Conservation (phyloP, 2,329 filamentous ascomycete genomes). For the Stachybotrys chartarum region DNA sequence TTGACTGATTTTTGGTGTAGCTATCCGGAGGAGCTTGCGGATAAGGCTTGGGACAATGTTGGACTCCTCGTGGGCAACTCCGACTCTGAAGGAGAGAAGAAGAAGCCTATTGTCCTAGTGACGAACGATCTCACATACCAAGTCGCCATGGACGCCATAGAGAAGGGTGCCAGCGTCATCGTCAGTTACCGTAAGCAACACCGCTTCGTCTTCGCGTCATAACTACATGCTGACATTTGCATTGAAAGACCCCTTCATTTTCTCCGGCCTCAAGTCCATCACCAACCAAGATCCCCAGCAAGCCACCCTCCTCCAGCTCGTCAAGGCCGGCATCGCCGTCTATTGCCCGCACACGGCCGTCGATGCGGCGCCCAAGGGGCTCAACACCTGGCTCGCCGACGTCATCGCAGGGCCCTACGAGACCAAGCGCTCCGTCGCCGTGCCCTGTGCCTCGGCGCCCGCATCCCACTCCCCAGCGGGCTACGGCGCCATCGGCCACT, state of each 20-base stretch:
- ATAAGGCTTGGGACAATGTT: slow-evolving; percentile 94
- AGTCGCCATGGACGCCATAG: slow-evolving; percentile 86
- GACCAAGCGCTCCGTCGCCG: slow-evolving; percentile 33
- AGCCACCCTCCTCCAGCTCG: slow-evolving; percentile 71
- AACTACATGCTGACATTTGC: background rate
- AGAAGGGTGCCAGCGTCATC: slow-evolving; percentile 67
- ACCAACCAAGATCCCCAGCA: slow-evolving; percentile 83
- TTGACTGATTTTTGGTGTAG: slow-evolving; percentile 31
- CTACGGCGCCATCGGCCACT: slow-evolving; percentile 43
- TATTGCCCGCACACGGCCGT: slow-evolving; percentile 95
- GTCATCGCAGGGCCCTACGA: slow-evolving; percentile 56
- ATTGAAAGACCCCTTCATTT: slow-evolving; percentile 82
- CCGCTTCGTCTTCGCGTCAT: background rate
- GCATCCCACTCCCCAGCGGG: slow-evolving; percentile 39
- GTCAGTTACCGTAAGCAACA: slow-evolving; percentile 70
- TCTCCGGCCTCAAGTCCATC: slow-evolving; percentile 83
- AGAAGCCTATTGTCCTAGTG: slow-evolving; percentile 37
- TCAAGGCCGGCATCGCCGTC: slow-evolving; percentile 82
- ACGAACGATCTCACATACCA: slow-evolving; percentile 86
- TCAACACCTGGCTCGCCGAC: slow-evolving; percentile 92
- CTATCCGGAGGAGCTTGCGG: slow-evolving; percentile 84
- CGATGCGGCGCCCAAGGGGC: slow-evolving; percentile 75
- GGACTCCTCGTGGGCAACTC: slow-evolving; percentile 59
- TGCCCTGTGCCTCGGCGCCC: slow-evolving; percentile 36
- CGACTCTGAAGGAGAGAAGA: slow-evolving; percentile 15